Conservation (phyloP, 2,329 filamentous ascomycete species). For the Pestalotiopsis sp. region DNA sequence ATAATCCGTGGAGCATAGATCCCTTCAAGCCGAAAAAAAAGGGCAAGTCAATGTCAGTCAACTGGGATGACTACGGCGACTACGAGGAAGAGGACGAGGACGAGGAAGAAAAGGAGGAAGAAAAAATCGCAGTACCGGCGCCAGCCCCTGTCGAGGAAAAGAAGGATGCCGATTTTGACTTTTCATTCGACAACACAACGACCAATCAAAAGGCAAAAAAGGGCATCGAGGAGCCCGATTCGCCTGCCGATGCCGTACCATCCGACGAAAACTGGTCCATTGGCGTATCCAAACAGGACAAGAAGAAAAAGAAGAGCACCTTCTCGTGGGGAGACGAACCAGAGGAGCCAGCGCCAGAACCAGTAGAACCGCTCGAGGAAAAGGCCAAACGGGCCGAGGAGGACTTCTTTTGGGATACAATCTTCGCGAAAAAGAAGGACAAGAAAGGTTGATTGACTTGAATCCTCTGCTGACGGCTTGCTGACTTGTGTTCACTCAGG, state of each 20-base stretch:
- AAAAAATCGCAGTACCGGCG: slow-evolving; percentile 31
- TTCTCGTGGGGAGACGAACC: slow-evolving; percentile 27
- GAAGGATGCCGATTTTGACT: slow-evolving; percentile 30
- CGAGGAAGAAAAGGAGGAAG: slow-evolving; percentile 26
- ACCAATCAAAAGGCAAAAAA: slow-evolving; percentile 24
- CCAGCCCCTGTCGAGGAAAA: slow-evolving; percentile 21
- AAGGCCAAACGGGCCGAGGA: slow-evolving; percentile 13
- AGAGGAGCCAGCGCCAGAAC: slow-evolving; percentile 17
- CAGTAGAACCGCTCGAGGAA: slow-evolving; percentile 16
- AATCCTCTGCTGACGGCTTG: background rate
- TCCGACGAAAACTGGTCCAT: slow-evolving; percentile 23
- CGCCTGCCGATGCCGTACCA: slow-evolving; percentile 22
- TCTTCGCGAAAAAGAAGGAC: slow-evolving; percentile 20
- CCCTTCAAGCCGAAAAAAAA: slow-evolving; percentile 55
- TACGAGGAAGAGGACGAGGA: no score
- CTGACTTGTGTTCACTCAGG: background rate
- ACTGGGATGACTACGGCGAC: slow-evolving; percentile 49
- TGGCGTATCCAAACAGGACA: slow-evolving; percentile 34
- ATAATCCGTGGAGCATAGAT: slow-evolving; percentile 52
- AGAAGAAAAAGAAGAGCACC: slow-evolving; percentile 39
- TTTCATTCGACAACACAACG: slow-evolving; percentile 15
- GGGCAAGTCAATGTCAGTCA: slow-evolving; percentile 39
- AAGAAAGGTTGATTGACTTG: slow-evolving; percentile 17
- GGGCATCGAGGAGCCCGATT: slow-evolving; percentile 18
- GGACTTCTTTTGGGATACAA: slow-evolving; percentile 12